Evolutionary conservation across 2,329 filamentous ascomycete genomes (phyloP).

Genomic region (Drechslerella coelobrocha): DNA sequence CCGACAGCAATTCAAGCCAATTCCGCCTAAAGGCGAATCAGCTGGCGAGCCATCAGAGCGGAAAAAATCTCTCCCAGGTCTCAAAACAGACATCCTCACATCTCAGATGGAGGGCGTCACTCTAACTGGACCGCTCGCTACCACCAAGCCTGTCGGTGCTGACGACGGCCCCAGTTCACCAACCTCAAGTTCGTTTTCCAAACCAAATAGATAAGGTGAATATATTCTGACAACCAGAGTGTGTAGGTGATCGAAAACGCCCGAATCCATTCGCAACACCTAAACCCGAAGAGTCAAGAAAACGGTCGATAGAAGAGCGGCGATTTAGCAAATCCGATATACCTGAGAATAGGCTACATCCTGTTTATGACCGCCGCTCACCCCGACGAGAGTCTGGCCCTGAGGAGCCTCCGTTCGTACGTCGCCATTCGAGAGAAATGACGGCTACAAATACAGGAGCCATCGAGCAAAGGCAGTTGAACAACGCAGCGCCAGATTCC

Average conservation of each 20-base stretch:
- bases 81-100: constrained; percentile 9
- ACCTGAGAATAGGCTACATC: constrained; percentile 16
- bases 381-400: constrained; percentile 6
- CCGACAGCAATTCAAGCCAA: neutral
- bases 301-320: neutral
- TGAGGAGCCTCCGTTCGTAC: neutral
- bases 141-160: neutral
- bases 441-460: neutral
- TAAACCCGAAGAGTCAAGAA: neutral
- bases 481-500: neutral
- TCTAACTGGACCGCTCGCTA: neutral
- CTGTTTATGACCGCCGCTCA: constrained; percentile 25
- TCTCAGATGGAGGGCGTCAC: constrained; percentile 8
- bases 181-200: neutral
- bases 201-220: neutral
- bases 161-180: neutral
- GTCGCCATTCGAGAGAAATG: neutral
- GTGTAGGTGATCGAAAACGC: constrained; percentile 10
- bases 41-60: too few relatives aligned
- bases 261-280: neutral
- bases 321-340: constrained; percentile 13
- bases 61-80: constrained; percentile 2
- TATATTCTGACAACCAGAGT: neutral
- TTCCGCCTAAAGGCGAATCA: neutral
- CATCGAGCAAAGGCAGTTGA: neutral